Base-by-base conservation (phyloP, 345 rosid genomes). In the Isatis tinctoria region DNA sequence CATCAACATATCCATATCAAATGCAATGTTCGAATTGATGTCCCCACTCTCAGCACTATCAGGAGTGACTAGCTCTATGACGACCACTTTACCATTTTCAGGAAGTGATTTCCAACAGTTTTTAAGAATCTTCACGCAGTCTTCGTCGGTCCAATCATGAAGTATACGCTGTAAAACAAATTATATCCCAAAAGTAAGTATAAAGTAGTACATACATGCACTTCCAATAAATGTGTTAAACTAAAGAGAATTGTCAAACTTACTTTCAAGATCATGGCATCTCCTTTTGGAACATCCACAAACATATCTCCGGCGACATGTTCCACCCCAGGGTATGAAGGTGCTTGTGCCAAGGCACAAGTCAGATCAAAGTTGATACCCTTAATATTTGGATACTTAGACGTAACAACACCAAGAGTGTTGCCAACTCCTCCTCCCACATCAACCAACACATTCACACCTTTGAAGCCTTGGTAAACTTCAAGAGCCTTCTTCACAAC, bases 221-320 rank as follows among this genome's bases (percentile, higher is more conserved):
- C 8, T 45, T 47, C 9, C 2, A 40, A 35, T 2, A 53, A 26
- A 11, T 33, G 22, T n/a, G 52, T 54, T 36, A 62, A 0, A 67
- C 35, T 8, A 56, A 56, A 0, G 32, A 54, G 12, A 32, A 8
- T 32, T 57, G 41, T 32, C 33, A 1, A 30, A 33, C 62, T 33
- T 58, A 58, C 62, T 58, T 58, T 90, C 79, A 90, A 87, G 87
- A 90, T 89, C 74, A 90, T 87, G 57, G 96, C 92, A 64, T 93
- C 97, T 39, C 83, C 97, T 16, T 72, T 79, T 7, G 97, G 98
- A 11, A 87, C 80, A 40, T 88, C 86, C 0, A 71, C 83, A 47
- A 93, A 90, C 98, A 93, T 93, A 79, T 93, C 93, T 6, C 98
- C 97, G 8, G 90, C 85, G 6, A 90, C 88, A 61, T 88, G 96